phyloP scores from a whole-genome alignment of 1,284 basidiomycete species.

The Trichosporon sp. region DNA sequence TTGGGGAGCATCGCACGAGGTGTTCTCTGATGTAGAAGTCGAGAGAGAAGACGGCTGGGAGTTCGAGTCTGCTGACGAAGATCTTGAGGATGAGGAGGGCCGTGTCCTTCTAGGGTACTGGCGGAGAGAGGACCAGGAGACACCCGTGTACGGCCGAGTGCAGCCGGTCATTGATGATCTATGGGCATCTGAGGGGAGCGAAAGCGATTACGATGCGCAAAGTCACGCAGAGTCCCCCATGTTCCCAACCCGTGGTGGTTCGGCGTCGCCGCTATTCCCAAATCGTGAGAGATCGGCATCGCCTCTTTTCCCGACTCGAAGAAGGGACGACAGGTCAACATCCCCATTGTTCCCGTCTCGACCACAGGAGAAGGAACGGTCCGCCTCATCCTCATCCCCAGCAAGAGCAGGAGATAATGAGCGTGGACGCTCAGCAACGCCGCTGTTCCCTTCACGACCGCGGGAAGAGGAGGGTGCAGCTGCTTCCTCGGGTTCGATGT shows the following conservation, averaged over 20 bases:
- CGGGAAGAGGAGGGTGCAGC: not conserved
- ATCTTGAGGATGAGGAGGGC: conserved; percentile 10
- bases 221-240: conserved; percentile 3
- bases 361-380: not conserved
- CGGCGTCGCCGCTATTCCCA: conserved; percentile 23
- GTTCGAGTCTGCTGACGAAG: conserved; percentile 13
- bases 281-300: not conserved
- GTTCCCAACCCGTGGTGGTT: conserved; percentile 5
- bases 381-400: conserved; percentile 5
- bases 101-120: conserved; percentile 12
- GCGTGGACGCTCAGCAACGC: not conserved
- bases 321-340: not conserved
- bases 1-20: conserved; percentile 23
- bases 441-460: conserved; percentile 9
- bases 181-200: not conserved
- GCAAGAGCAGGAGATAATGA: not conserved
- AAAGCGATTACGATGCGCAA: conserved; percentile 6
- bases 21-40: conserved; percentile 4
- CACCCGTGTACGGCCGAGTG: conserved; percentile 3
- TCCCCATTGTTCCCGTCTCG: conserved; percentile 14
- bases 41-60: conserved; percentile 7
- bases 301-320: conserved; percentile 6
- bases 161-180: not conserved
- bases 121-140: conserved; percentile 5
- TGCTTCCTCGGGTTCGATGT: not conserved